Evolutionary conservation across 2,329 filamentous ascomycete species (phyloP).

Genomic region (Malbranchea zuffiana): DNA sequence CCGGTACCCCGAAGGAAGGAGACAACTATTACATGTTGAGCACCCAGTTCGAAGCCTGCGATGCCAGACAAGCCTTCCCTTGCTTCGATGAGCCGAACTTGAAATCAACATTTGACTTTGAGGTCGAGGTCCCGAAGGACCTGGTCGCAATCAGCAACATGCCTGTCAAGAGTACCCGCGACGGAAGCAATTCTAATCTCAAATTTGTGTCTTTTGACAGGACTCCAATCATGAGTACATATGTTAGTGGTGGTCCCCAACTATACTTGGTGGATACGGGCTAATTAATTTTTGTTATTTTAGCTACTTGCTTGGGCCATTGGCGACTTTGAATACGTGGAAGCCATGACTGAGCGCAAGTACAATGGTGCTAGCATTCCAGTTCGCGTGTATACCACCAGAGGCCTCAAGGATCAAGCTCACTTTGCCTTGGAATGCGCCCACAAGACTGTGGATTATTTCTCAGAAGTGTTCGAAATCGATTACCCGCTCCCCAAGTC

Average conservation of each 20-base stretch:
- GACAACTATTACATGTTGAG: slow-evolving; percentile 66
- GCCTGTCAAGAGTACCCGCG: slow-evolving; percentile 64
- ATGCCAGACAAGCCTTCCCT: slow-evolving; percentile 87
- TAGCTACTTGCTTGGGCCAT: slow-evolving; percentile 88
- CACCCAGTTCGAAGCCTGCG: slow-evolving; percentile 95
- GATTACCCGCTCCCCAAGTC: slow-evolving; percentile 90
- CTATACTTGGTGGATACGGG: no score
- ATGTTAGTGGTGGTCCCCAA: slow-evolving; percentile 36
- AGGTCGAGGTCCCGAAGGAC: slow-evolving; percentile 80
- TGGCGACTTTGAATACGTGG: slow-evolving; percentile 93
- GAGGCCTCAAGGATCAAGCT: slow-evolving; percentile 86
- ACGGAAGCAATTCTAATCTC: slow-evolving; percentile 55
- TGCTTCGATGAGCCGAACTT: slow-evolving; percentile 98
- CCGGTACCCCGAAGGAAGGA: slow-evolving; percentile 64
- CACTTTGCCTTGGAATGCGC: slow-evolving; percentile 82
- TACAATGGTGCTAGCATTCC: slow-evolving; percentile 88
- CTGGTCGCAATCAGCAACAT: slow-evolving; percentile 91
- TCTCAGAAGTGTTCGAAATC: slow-evolving; percentile 84
- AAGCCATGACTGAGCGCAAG: slow-evolving; percentile 76
- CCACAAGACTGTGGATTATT: slow-evolving; percentile 88
- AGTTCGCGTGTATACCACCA: slow-evolving; percentile 90
- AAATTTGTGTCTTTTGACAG: slow-evolving; percentile 66
- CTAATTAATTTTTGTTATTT: slow-evolving; percentile 1
- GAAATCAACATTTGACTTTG: slow-evolving; percentile 90
- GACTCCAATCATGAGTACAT: slow-evolving; percentile 82